These are phyloP conservation scores for Akebia trifoliata DNA, from an alignment of 164 flowering plant genomes.

Conservation along the genomic window DNA sequence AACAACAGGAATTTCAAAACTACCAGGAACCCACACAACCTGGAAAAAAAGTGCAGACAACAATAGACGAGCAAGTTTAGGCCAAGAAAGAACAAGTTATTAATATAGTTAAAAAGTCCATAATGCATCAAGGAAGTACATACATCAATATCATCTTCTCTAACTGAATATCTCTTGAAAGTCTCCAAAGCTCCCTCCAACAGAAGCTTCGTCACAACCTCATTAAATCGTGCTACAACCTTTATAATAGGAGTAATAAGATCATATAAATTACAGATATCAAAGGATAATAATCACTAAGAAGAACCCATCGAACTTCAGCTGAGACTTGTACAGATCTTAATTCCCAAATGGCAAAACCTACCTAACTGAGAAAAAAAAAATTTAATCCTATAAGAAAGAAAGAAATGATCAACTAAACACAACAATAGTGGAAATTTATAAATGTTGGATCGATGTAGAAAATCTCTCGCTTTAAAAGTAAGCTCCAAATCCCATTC, in stretches of 20 bases:
- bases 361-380: neutral
- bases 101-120: too few relatives aligned
- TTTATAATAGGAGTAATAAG: slow-evolving; percentile 16
- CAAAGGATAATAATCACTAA: neutral
- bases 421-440: too few relatives aligned
- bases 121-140: too few relatives aligned
- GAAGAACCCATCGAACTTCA: neutral
- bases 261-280: neutral
- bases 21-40: slow-evolving; percentile 99
- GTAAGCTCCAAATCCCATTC: neutral
- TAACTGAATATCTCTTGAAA: slow-evolving; percentile 70
- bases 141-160: slow-evolving; percentile 84
- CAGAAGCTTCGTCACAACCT: slow-evolving; percentile 74
- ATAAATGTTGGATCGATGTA: neutral
- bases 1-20: slow-evolving; percentile 83
- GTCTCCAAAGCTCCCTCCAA: slow-evolving; percentile 91
- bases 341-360: neutral
- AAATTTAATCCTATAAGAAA: too few relatives aligned
- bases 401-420: too few relatives aligned
- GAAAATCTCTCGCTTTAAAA: neutral
- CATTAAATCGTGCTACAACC: slow-evolving; percentile 95
- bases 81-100: too few relatives aligned
- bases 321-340: too few relatives aligned
- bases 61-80: too few relatives aligned
- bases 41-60: slow-evolving; percentile 20